Percentiles rank a stretch among this genome's conserved stretches.
Evolutionary conservation across 2,329 filamentous ascomycete species (phyloP).

Genomic region (Aspergillus sp.): DNA sequence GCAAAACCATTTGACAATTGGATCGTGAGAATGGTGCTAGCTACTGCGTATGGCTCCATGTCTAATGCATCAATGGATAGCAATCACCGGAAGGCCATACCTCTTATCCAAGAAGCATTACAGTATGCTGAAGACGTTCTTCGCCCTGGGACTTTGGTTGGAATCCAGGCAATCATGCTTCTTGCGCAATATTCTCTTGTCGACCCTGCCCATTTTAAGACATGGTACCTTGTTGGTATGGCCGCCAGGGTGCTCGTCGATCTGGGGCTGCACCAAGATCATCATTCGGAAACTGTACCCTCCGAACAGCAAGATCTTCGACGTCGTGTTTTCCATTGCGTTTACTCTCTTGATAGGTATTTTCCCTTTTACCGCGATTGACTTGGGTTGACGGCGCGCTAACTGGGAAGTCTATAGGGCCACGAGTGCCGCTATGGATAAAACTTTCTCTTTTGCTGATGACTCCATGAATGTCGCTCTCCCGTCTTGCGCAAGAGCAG

Average conservation of each 20-base stretch:
- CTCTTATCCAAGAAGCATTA: conserved; percentile 66
- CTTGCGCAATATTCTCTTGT: conserved; percentile 87
- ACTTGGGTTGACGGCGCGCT: not conserved
- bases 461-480: conserved; percentile 80
- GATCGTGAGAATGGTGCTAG: conserved; percentile 85
- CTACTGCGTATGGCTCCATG: conserved; percentile 73
- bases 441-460: conserved; percentile 91
- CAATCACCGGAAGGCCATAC: conserved; percentile 60
- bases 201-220: conserved; percentile 87
- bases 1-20: conserved; percentile 72
- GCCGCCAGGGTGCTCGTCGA: conserved; percentile 86
- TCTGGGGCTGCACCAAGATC: conserved; percentile 89
- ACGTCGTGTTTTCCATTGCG: conserved; percentile 82
- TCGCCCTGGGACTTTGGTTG: conserved; percentile 77
- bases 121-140: conserved; percentile 78
- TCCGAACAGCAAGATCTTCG: conserved; percentile 73
- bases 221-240: conserved; percentile 90
- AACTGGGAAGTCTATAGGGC: conserved; percentile 53
- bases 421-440: conserved; percentile 82
- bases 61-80: conserved; percentile 67
- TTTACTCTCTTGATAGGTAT: conserved; percentile 84
- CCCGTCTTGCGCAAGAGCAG: conserved; percentile 53
- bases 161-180: conserved; percentile 83
- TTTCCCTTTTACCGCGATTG: conserved; percentile 20
- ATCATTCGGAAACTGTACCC: conserved; percentile 66